Evolutionary conservation across 768 basidiomycete genomes (phyloP).

Genomic region (Peribolospora baueri): DNA sequence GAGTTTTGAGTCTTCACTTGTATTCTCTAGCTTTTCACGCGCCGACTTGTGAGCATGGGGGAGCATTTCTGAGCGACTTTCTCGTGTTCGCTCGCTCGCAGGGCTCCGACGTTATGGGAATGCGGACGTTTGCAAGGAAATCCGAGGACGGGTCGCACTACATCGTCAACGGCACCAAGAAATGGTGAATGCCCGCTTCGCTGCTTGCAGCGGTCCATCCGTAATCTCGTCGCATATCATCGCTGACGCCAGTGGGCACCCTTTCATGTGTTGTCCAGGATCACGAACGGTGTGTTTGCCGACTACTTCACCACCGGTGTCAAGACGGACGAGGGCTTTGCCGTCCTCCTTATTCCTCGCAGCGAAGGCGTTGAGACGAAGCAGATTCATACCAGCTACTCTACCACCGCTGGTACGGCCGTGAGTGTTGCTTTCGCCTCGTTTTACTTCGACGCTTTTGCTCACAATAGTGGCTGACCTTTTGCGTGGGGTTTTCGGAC

Average conservation of each 20-base stretch:
- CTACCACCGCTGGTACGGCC: slow-evolving; percentile 54
- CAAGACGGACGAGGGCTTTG: slow-evolving; percentile 46
- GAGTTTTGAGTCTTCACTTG: slow-evolving; percentile 16
- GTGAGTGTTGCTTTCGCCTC: neutral
- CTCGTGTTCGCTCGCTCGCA: too few species aligned
- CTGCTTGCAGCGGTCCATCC: neutral
- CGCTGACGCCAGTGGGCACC: slow-evolving; percentile 13
- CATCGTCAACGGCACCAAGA: slow-evolving; percentile 80
- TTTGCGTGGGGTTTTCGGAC: too few species aligned
- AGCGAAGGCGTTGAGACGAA: slow-evolving; percentile 57
- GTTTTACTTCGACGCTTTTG: neutral
- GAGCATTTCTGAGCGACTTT: too few species aligned
- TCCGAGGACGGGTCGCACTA: slow-evolving; percentile 57
- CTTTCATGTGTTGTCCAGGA: slow-evolving; percentile 26
- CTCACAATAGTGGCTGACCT: too few species aligned
- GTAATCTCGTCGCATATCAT: slow-evolving; percentile 7
- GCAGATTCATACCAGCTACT: slow-evolving; percentile 75
- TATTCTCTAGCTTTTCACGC: too few species aligned
- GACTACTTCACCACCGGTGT: slow-evolving; percentile 57
- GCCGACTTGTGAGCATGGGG: too few species aligned
- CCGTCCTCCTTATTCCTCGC: slow-evolving; percentile 65
- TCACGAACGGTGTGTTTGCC: slow-evolving; percentile 57
- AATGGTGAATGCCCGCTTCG: slow-evolving; percentile 18
- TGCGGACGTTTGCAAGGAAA: slow-evolving; percentile 43
- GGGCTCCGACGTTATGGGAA: slow-evolving; percentile 38